Evolutionary conservation across 352 stramenopile species (phyloP).

Genomic region (Phytophthora boehmeriae): DNA sequence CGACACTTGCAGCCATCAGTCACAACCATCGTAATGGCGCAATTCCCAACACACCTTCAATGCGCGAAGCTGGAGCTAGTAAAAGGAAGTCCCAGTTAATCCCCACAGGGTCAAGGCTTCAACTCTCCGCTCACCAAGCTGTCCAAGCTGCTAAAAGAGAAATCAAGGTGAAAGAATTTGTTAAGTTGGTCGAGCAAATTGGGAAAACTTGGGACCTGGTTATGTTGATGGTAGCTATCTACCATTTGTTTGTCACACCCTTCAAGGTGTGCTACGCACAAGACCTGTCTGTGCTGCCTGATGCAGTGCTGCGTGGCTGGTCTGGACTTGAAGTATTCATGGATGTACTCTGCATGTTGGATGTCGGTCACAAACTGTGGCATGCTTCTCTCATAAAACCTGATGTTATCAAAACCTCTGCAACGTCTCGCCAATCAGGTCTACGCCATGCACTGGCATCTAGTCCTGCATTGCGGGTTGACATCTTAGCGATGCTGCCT

Average conservation of each 20-base stretch:
- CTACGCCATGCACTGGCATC: conserved; percentile 8
- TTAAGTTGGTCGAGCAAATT: conserved; percentile 38
- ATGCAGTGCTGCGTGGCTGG: conserved; percentile 38
- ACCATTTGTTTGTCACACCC: conserved; percentile 46
- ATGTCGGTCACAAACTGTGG: conserved; percentile 48
- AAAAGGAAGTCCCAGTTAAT: neutral
- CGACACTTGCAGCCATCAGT: neutral
- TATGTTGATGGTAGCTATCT: conserved; percentile 53
- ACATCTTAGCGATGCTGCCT: conserved; percentile 53
- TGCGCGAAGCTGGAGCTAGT: neutral
- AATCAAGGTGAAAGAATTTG: conserved; percentile 44
- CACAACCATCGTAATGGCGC: conserved; percentile 8
- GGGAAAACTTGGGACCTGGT: conserved; percentile 54
- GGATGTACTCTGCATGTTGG: conserved; percentile 51
- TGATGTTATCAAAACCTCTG: neutral
- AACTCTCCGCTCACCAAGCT: conserved; percentile 16
- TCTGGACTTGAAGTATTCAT: conserved; percentile 58
- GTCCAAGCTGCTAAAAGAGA: conserved; percentile 12
- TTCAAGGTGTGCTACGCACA: conserved; percentile 67
- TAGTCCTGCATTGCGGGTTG: conserved; percentile 40
- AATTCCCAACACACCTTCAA: conserved; percentile 8
- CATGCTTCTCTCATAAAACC: conserved; percentile 18
- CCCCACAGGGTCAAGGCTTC: conserved; percentile 4
- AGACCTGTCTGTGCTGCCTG: conserved; percentile 38
- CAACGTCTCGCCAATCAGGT: neutral